These are phyloP conservation scores for Botryotinia globosa DNA, from an alignment of 2,329 filamentous ascomycete species.

Conservation along the genomic window DNA sequence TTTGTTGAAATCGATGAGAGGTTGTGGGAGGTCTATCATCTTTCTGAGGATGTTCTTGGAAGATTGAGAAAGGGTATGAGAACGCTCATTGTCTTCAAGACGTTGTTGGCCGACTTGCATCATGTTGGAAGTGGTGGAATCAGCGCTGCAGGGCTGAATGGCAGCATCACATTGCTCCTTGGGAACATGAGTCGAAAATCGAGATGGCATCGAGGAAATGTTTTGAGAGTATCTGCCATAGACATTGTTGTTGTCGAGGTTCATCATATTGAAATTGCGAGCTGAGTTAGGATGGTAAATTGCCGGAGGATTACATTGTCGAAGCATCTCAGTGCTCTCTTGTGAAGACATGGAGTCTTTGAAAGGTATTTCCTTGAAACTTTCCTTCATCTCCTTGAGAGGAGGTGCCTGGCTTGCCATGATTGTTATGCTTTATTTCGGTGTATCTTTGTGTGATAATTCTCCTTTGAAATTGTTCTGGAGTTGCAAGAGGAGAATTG, in stretches of 20 bases:
- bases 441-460: neutral
- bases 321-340: fast-evolving
- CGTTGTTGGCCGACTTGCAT: neutral
- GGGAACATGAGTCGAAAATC: too few relatives aligned
- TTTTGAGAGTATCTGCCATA: neutral
- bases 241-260: neutral
- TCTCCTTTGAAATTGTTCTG: too few relatives aligned
- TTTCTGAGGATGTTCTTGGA: neutral
- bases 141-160: too few relatives aligned
- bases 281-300: fast-evolving
- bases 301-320: neutral
- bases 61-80: neutral
- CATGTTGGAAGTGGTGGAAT: neutral
- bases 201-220: neutral
- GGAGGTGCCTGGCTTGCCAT: neutral
- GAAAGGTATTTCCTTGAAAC: neutral
- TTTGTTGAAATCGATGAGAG: neutral
- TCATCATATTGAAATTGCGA: neutral
- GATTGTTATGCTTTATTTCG: neutral
- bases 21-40: neutral
- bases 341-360: neutral
- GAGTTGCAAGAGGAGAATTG: neutral
- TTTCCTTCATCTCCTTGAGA: neutral
- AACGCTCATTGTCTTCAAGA: neutral
- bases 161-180: too few relatives aligned